Evolutionary conservation across 78 protist species (phyloP).

Genomic region (Planoprotostelium fungivorum): DNA sequence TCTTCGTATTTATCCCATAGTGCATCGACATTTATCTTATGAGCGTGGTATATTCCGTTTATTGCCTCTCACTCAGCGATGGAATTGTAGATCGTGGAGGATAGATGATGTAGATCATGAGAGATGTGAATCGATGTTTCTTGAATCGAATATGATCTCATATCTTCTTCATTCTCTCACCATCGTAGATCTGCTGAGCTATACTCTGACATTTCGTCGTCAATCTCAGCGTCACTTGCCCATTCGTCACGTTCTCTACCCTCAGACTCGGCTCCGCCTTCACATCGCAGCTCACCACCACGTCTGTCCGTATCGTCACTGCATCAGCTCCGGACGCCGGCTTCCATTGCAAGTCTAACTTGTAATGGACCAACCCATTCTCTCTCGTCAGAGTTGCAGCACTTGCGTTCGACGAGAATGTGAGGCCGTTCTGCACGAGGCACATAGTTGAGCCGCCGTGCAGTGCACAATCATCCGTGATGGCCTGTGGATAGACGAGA

Average conservation of each 20-base stretch:
- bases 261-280: not conserved
- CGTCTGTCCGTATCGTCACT: too few species aligned
- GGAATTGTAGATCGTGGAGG: not conserved
- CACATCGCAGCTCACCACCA: too few species aligned
- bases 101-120: not conserved
- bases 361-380: not conserved
- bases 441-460: too few species aligned
- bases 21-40: too few species aligned
- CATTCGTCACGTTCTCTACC: not conserved
- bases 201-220: not conserved
- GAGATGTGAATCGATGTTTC: too few species aligned
- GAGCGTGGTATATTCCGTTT: too few species aligned
- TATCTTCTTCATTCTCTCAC: too few species aligned
- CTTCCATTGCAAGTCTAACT: not conserved
- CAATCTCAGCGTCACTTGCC: not conserved
- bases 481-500: too few species aligned
- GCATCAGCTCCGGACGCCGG: not conserved
- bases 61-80: too few species aligned
- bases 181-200: not conserved
- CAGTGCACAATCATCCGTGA: too few species aligned
- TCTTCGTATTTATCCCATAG: too few species aligned
- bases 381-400: not conserved
- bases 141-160: too few species aligned
- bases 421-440: not conserved
- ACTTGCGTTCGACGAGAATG: not conserved